Conservation (phyloP, 495 filamentous ascomycete genomes). For the Alectoria sarmentosa region DNA sequence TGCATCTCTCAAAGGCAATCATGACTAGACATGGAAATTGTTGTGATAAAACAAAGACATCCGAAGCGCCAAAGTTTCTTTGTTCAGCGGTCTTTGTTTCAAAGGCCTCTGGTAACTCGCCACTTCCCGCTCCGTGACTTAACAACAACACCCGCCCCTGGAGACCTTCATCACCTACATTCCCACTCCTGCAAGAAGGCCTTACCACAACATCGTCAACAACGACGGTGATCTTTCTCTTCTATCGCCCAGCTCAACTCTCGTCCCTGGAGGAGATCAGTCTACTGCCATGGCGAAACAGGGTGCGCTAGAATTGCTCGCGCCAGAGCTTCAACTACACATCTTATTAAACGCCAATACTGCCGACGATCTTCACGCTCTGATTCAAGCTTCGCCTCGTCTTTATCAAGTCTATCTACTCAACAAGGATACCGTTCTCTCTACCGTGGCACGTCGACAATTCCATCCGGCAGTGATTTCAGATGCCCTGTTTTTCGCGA, state of each 20-base stretch:
- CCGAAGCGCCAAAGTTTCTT: no score
- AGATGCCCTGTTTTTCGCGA: neutral
- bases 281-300: neutral
- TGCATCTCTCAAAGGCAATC: no score
- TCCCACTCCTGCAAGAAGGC: neutral
- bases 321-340: conserved; percentile 11
- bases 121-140: no score
- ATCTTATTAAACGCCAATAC: neutral
- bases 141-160: neutral
- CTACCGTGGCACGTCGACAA: neutral
- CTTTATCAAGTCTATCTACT: conserved; percentile 10
- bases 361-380: neutral
- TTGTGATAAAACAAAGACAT: no score
- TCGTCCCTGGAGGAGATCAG: no score
- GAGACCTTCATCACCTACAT: neutral
- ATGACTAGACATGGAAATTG: no score
- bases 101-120: no score
- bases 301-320: neutral
- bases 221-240: neutral
- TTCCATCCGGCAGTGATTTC: neutral
- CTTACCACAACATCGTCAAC: neutral
- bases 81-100: no score
- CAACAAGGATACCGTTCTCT: neutral
- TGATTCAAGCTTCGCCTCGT: conserved; percentile 10
- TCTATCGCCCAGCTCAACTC: neutral